Base-by-base conservation (phyloP, 2,329 filamentous ascomycete genomes). In the Gaeumannomyces tritici region DNA sequence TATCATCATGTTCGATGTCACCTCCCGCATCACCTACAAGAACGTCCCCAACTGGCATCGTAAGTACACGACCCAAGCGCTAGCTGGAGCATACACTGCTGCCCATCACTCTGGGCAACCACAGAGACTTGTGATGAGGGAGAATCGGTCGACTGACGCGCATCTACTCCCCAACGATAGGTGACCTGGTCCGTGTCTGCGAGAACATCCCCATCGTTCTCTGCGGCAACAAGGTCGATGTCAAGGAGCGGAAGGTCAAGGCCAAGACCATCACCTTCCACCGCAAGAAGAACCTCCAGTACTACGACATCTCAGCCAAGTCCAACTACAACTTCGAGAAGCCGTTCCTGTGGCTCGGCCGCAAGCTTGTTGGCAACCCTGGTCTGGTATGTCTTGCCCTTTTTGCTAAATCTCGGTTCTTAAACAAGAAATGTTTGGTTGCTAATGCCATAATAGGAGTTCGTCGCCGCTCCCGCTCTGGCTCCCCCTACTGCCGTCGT, bases 271-370 rank as follows among this genome's bases (percentile, higher is more conserved):
- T 99, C 81, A 99, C 95, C 70, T 99, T 99, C 90, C 95, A 99
- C 87, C 91, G 95, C 82, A 99, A 99, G 91, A 99, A 99, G 89
- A 99, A 98, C 82, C 89, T 99, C 61, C 95, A 99, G 82, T 99
- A 98, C 87, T 99, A 99, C 86, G 95, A 98, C 73, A 98, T 98
- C 77, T 97, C 92, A 55, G 95, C 95, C 80, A 99, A 98, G 85
- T 97, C 93, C 75, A 98, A 98, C 86, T 98, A 99, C 84, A 98
- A 98, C 88, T 98, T 98, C 79, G 93, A 98, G 89, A 99, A 98
- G 88, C 93, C 93, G 67, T 98, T 99, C 91, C 89, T 98, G 72
- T 98, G 95, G 95, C 89, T 99, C 72, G 93, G 93, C 71, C 89
- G 95, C 79, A 99, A 99, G 88, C 88, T 99, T 64, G 93, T 96